Conservation (phyloP, 2,329 filamentous ascomycete species). For the Aspergillus luchuensis region DNA sequence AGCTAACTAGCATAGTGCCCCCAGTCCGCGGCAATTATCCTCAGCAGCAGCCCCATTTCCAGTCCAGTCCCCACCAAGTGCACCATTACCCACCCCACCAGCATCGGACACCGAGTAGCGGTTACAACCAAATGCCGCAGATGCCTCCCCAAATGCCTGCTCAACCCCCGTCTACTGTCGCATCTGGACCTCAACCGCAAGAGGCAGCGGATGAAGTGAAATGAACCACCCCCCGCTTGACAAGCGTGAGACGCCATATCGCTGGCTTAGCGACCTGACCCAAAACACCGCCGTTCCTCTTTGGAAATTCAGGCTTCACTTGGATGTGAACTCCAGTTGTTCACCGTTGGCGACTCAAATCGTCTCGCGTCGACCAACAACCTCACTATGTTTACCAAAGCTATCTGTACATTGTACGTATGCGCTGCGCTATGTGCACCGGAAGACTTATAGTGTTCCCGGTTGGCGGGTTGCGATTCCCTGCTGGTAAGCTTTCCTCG, state of each 20-base stretch:
- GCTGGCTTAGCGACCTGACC: slow-evolving; percentile 9
- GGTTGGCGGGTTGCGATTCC: slow-evolving; percentile 10
- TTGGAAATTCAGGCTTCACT: slow-evolving; percentile 11
- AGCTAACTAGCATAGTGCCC: slow-evolving; percentile 56
- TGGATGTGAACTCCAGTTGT: slow-evolving; percentile 8
- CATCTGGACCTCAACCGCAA: slow-evolving; percentile 43
- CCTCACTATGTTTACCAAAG: slow-evolving; percentile 14
- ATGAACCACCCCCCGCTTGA: slow-evolving; percentile 35
- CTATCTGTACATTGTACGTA: slow-evolving; percentile 15
- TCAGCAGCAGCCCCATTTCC: slow-evolving; percentile 64
- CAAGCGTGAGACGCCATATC: slow-evolving; percentile 11
- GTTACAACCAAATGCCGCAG: slow-evolving; percentile 53
- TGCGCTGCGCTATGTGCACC: slow-evolving; percentile 9
- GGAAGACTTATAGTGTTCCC: slow-evolving; percentile 10
- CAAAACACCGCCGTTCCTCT: slow-evolving; percentile 1
- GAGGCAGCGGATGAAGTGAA: slow-evolving; percentile 52
- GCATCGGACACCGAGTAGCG: slow-evolving; percentile 59
- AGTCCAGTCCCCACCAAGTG: slow-evolving; percentile 64
- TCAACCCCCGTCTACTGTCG: slow-evolving; percentile 35
- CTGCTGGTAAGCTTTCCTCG: slow-evolving; percentile 13
- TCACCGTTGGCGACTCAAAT: slow-evolving; percentile 8
- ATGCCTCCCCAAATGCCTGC: slow-evolving; percentile 49
- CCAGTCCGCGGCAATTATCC: slow-evolving; percentile 62
- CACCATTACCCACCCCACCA: slow-evolving; percentile 64
- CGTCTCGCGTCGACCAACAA: slow-evolving; percentile 4